Conservation (phyloP, 148 eudicot species). For the Silene conica region DNA sequence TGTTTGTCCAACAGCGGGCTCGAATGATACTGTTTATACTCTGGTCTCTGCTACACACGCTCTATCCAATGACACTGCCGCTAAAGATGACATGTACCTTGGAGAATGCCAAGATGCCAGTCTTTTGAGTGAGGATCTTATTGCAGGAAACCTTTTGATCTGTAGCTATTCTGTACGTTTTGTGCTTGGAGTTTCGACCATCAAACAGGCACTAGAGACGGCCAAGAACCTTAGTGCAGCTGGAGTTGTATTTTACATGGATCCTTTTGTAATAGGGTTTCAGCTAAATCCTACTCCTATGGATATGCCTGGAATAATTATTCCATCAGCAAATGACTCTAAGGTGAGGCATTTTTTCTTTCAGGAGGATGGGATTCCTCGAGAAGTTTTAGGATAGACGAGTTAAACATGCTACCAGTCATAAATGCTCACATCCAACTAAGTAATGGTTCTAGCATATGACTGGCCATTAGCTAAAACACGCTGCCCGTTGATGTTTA, state of each 20-base stretch:
- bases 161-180: constrained; percentile 97
- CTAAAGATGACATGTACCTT: constrained; percentile 59
- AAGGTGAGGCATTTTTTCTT: constrained; percentile 44
- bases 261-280: constrained; percentile 95
- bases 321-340: constrained; percentile 85
- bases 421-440: not conserved
- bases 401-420: no score
- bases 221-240: constrained; percentile 93
- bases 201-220: constrained; percentile 78
- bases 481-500: no score
- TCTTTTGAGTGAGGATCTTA: constrained; percentile 52
- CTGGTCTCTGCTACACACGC: constrained; percentile 79
- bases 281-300: constrained; percentile 96
- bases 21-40: constrained; percentile 43
- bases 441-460: not conserved
- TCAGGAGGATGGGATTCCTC: no score
- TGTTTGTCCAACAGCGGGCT: constrained; percentile 65
- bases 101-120: constrained; percentile 90
- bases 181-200: constrained; percentile 85
- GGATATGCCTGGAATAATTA: constrained; percentile 81
- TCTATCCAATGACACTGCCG: constrained; percentile 46
- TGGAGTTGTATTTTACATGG: constrained; percentile 90
- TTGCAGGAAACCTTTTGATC: constrained; percentile 82
- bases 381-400: no score
- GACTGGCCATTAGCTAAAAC: not conserved